Percentiles rank a stretch among this genome's conserved stretches.
Conservation (phyloP, 257 asterid genomes). For the Verbena officinalis region DNA sequence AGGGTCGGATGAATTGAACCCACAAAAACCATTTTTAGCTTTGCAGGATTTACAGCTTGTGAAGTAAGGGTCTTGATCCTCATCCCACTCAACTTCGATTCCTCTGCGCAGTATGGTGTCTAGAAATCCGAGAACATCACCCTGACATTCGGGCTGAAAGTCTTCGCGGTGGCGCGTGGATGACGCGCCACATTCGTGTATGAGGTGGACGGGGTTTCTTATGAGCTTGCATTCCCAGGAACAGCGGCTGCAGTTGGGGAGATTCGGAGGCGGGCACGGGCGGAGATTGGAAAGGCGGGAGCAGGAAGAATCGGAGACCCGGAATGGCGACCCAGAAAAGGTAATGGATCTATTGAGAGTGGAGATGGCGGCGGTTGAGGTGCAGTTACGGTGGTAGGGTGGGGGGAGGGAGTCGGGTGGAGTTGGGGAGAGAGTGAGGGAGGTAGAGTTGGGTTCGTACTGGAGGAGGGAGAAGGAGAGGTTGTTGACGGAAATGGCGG, state of each 20-base stretch:
- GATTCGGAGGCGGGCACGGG: constrained; percentile 64
- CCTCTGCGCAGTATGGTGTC: constrained; percentile 64
- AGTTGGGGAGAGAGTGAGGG: constrained; percentile 61
- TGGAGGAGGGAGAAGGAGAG: constrained; percentile 54
- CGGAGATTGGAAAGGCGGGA: constrained; percentile 70
- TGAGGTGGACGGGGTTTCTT: constrained; percentile 57
- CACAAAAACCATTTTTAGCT: constrained; percentile 62
- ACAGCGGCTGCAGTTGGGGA: constrained; percentile 77
- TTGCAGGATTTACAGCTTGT: constrained; percentile 64
- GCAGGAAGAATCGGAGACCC: constrained; percentile 79
- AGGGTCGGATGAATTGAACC: constrained; percentile 67
- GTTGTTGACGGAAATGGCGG: constrained; percentile 64
- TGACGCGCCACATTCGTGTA: constrained; percentile 58
- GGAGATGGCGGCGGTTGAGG: constrained; percentile 40
- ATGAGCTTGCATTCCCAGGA: constrained; percentile 74
- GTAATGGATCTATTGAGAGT: constrained; percentile 57
- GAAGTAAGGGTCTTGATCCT: constrained; percentile 65
- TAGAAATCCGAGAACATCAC: constrained; percentile 73
- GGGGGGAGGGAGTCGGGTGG: constrained; percentile 24
- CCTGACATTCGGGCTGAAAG: constrained; percentile 64
- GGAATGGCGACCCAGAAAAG: constrained; percentile 70
- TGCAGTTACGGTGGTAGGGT: constrained; percentile 42
- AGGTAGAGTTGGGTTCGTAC: constrained; percentile 61
- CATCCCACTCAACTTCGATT: constrained; percentile 84
- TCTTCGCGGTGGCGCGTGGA: constrained; percentile 58